Evolutionary conservation across 495 filamentous ascomycete species (phyloP), one percentile per base, ranked within the genome.

Genomic region (Aeminium ludgeri): DNA sequence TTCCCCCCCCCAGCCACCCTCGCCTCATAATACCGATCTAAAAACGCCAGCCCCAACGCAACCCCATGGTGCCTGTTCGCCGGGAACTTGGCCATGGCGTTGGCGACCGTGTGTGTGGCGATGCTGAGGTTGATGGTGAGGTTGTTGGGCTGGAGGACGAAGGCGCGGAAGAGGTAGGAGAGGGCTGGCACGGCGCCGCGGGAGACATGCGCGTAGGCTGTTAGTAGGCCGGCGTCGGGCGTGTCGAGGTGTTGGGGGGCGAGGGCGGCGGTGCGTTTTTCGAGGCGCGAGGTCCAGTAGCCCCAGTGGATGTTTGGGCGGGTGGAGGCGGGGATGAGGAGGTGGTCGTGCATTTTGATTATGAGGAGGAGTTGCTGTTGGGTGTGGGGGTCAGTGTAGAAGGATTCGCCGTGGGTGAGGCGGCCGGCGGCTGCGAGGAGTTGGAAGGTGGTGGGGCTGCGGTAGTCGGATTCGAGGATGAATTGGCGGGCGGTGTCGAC

Each of bases 321-420:
- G 45, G 65, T 38, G 25, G 47, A 34, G 4, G 42, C 31, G 8
- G 50, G 43, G 28, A 59, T 34, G 20, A 74, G 44, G 7, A 64
- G 64, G 44, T 64, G 74, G 53, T 97, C 89, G 72, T 92, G 84
- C 11, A 77, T 76, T 57, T 92, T 93, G 60, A 95, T 78, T 58
- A 87, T 82, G 16, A 86, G 72, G 8, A 93, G 67, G 54, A 96
- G 73, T 55, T 78, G 91, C 53, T 95, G 95, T 60, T 91, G 85
- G 20, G 78, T 68, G 10, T 72, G 64, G 4, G 67, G 68, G 16
- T 67, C 67, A 31, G 65, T 65, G 59, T 74, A 74, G 66, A 66
- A 76, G n/a, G 38, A 48, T 5, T 36, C 34, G n/a, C 50, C 41
- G 29, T 67, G 66, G 48, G 69, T 78, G 3, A 87, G 61, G 16